Percentiles rank a stretch among this genome's conserved stretches.
Evolutionary conservation across 108 stramenopile species (phyloP).

Genomic region (Parietichytrium sp.): DNA sequence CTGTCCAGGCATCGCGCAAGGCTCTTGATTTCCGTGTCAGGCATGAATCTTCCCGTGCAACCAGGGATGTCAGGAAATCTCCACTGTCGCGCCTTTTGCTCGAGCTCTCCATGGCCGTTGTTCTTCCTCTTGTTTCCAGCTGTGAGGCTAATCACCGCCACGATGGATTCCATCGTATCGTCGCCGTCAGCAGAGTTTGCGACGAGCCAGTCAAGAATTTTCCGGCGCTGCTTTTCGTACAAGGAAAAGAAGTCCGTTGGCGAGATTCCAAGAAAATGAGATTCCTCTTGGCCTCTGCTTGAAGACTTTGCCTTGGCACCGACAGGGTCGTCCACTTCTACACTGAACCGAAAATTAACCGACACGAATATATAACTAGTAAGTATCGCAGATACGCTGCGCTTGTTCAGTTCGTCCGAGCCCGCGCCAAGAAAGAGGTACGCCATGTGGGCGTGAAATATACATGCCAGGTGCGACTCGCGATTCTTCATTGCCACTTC

Average conservation of each 20-base stretch:
- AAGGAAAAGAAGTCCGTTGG: slow-evolving; percentile 92
- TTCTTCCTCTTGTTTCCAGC: slow-evolving; percentile 74
- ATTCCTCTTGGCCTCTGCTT: not conserved
- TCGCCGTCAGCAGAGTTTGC: slow-evolving; percentile 77
- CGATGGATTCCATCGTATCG: slow-evolving; percentile 90
- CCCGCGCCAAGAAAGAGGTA: slow-evolving; percentile 94
- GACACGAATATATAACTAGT: slow-evolving; percentile 93
- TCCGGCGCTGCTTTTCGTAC: slow-evolving; percentile 82
- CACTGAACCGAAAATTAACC: slow-evolving; percentile 92
- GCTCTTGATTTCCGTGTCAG: slow-evolving; percentile 89
- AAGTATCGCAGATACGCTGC: slow-evolving; percentile 82
- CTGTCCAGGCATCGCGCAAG: slow-evolving; percentile 81
- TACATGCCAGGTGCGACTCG: slow-evolving; percentile 78
- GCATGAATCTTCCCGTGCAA: slow-evolving; percentile 91
- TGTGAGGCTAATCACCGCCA: slow-evolving; percentile 85
- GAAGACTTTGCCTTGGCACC: not conserved
- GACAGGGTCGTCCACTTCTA: slow-evolving; percentile 75
- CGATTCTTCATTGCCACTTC: slow-evolving; percentile 60
- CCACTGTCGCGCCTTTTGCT: slow-evolving; percentile 83
- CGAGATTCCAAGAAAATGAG: slow-evolving; percentile 61
- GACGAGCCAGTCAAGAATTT: slow-evolving; percentile 84
- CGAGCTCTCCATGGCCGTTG: slow-evolving; percentile 62
- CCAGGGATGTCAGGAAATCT: slow-evolving; percentile 83
- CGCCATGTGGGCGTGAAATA: slow-evolving; percentile 92
- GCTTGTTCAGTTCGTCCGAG: slow-evolving; percentile 80